phyloP scores from a whole-genome alignment of 2,329 filamentous ascomycete species.

The Hymenoscyphus repandus region DNA sequence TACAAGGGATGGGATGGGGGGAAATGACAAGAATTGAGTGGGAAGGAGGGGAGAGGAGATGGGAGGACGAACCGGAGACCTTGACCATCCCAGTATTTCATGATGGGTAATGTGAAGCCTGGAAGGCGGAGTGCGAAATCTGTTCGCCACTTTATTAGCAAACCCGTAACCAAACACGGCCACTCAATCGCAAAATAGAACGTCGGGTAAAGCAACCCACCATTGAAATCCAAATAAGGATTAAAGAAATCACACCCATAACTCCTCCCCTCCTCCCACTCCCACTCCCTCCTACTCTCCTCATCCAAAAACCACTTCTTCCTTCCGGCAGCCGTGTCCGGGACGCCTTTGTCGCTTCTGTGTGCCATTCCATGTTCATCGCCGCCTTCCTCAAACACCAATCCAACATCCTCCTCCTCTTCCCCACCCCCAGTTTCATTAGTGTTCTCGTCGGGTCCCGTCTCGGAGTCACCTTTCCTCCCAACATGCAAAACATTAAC shows the following conservation, averaged over 20 bases:
- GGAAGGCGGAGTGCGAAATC: conserved; percentile 68
- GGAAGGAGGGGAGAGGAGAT: conserved; percentile 7
- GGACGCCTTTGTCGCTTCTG: conserved; percentile 36
- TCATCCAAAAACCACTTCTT: conserved; percentile 58
- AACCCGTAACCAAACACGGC: background rate
- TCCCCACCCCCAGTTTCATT: conserved; percentile 33
- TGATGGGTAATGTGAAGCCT: conserved; percentile 66
- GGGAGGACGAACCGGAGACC: conserved; percentile 57
- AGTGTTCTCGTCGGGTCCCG: no score
- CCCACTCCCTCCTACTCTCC: conserved; percentile 48
- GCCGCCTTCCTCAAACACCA: conserved; percentile 34
- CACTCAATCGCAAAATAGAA: background rate
- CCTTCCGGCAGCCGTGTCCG: conserved; percentile 39
- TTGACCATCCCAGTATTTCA: conserved; percentile 78
- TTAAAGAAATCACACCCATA: conserved; percentile 80
- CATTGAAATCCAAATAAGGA: conserved; percentile 83
- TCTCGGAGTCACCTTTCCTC: no score
- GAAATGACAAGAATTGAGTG: background rate
- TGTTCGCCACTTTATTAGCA: conserved; percentile 13
- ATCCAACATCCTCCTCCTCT: conserved; percentile 24
- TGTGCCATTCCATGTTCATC: conserved; percentile 38
- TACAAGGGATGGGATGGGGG: conserved; percentile 12
- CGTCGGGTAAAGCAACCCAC: conserved; percentile 31
- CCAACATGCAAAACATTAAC: conserved; percentile 76
- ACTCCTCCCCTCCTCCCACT: conserved; percentile 55